Conservation (phyloP, 176 grass and related monocot species). For the Oryza coarctata region DNA sequence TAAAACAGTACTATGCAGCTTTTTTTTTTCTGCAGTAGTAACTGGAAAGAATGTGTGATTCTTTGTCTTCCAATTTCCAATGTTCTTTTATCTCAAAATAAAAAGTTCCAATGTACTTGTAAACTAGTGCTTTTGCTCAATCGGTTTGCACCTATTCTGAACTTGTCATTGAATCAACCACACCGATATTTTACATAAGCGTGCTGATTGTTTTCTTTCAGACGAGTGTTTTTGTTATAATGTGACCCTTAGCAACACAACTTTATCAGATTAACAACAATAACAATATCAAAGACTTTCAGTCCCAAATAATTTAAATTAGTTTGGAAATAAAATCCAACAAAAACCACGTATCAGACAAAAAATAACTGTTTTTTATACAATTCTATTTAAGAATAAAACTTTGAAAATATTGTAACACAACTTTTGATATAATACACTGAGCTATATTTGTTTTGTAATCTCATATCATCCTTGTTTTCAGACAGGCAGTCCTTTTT, state of each 20-base stretch:
- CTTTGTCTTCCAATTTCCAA: background rate
- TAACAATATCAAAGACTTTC: too few species aligned
- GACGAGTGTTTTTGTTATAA: background rate
- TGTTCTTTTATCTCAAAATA: too few species aligned
- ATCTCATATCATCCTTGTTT: background rate
- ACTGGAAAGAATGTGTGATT: background rate
- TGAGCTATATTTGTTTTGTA: background rate
- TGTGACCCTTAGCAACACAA: too few species aligned
- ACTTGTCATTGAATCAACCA: background rate
- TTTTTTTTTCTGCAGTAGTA: background rate
- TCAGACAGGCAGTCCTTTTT: conserved; percentile 80
- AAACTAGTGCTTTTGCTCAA: background rate
- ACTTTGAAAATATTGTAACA: too few species aligned
- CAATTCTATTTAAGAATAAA: too few species aligned
- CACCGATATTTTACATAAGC: background rate
- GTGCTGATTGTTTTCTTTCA: background rate
- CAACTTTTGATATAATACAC: background rate
- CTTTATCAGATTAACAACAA: too few species aligned
- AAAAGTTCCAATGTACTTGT: background rate
- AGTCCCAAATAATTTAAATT: too few species aligned
- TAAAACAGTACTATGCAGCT: background rate
- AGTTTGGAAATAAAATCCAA: too few species aligned
- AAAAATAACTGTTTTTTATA: too few species aligned
- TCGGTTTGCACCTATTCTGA: background rate
- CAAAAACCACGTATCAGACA: too few species aligned